Evolutionary conservation across 2,329 filamentous ascomycete genomes (phyloP).

Genomic region (Colletotrichum scovillei): DNA sequence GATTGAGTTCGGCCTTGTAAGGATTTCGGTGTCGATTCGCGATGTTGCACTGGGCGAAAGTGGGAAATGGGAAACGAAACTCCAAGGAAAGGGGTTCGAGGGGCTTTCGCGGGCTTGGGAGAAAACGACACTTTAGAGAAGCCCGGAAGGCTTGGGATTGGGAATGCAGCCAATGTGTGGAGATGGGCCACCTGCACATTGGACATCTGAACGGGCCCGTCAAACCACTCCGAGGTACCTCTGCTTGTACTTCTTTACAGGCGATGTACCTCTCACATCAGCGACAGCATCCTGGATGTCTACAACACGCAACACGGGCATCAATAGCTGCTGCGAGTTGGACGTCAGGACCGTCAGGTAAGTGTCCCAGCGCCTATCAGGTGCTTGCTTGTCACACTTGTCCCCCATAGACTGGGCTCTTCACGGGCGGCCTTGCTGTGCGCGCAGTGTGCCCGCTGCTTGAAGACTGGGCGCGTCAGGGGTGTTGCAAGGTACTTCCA

Average conservation of each 20-base stretch:
- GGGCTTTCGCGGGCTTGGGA: conserved; percentile 1
- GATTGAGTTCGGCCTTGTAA: background rate
- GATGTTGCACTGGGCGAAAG: conserved; percentile 27
- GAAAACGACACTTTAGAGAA: conserved; percentile 27
- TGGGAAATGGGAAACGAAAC: conserved; percentile 5
- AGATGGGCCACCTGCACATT: conserved; percentile 12
- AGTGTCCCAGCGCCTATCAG: background rate
- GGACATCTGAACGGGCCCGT: conserved; percentile 10
- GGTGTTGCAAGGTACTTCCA: conserved; percentile 23
- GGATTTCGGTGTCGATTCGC: conserved; percentile 6
- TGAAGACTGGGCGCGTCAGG: conserved; percentile 26
- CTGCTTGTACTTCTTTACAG: background rate
- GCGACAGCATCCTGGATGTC: background rate
- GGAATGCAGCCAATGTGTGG: conserved; percentile 26
- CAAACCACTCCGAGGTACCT: conserved; percentile 3
- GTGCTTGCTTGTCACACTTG: background rate
- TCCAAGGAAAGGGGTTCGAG: conserved; percentile 33
- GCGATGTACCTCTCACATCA: background rate
- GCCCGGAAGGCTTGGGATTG: conserved; percentile 34
- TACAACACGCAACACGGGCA: background rate
- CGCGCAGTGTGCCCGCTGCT: conserved; percentile 11
- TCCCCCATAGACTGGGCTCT: background rate
- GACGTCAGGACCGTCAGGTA: too few relatives aligned
- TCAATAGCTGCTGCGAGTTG: too few relatives aligned
- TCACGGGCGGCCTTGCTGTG: conserved; percentile 18